These are phyloP conservation scores for Petunia secreta DNA, from an alignment of 257 asterid genomes.

Conservation along the genomic window DNA sequence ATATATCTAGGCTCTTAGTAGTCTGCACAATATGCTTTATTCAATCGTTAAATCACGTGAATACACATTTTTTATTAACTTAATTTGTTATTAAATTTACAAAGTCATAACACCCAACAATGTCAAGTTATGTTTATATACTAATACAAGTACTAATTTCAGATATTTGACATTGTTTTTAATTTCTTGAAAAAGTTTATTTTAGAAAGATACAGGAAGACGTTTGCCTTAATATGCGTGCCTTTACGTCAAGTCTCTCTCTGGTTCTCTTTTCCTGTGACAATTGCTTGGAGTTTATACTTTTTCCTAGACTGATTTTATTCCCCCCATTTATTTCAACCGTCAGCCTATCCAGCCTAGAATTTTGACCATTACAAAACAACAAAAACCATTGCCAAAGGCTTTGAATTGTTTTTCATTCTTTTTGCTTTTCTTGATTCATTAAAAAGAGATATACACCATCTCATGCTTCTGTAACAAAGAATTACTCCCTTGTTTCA, in stretches of 20 bases:
- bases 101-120: too few species aligned
- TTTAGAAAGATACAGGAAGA: background rate
- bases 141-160: background rate
- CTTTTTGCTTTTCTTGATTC: background rate
- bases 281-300: background rate
- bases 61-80: too few species aligned
- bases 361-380: background rate
- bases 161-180: background rate
- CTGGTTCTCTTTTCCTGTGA: constrained; percentile 5
- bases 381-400: background rate
- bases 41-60: too few species aligned
- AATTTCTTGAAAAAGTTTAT: background rate
- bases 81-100: too few species aligned
- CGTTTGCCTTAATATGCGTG: constrained; percentile 41
- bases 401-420: background rate
- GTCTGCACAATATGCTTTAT: too few species aligned
- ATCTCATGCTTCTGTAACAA: too few species aligned
- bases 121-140: too few species aligned
- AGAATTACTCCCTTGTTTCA: too few species aligned
- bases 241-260: constrained; percentile 27
- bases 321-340: constrained; percentile 24
- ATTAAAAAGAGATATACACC: background rate
- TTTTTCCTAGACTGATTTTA: constrained; percentile 20
- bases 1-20: too few species aligned
- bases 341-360: constrained; percentile 3